Percentiles rank a stretch among this genome's conserved stretches.
Evolutionary conservation across 2,329 filamentous ascomycete species (phyloP).

Genomic region (Ceratocystis alfenasii): DNA sequence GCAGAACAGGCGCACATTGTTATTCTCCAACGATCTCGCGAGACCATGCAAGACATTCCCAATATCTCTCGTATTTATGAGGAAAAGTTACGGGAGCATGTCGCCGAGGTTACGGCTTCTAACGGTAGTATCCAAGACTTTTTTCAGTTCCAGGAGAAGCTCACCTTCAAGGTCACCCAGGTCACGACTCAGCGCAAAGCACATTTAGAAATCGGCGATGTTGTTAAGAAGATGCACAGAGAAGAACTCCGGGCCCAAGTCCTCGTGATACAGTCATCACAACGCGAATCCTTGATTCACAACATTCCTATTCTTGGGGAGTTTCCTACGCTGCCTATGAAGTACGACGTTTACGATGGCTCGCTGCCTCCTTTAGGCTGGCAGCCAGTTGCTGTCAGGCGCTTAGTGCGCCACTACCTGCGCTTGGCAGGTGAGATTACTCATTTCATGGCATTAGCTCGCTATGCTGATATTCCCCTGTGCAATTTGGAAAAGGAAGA

Average conservation of each 20-base stretch:
- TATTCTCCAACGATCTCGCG: conserved; percentile 71
- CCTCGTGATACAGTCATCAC: conserved; percentile 82
- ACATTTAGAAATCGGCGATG: conserved; percentile 73
- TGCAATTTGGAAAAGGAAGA: conserved; percentile 94
- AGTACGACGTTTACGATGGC: conserved; percentile 71
- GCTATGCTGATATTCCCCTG: conserved; percentile 86
- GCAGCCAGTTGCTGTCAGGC: conserved; percentile 78
- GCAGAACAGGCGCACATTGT: conserved; percentile 72
- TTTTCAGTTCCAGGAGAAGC: conserved; percentile 74
- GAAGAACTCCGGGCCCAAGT: conserved; percentile 72
- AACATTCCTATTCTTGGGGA: conserved; percentile 76
- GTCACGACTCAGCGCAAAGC: conserved; percentile 85
- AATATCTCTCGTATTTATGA: conserved; percentile 82
- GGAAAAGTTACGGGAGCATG: conserved; percentile 56
- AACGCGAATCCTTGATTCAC: conserved; percentile 66
- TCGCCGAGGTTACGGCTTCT: conserved; percentile 54
- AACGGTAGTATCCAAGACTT: conserved; percentile 56
- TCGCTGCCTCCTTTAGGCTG: conserved; percentile 84
- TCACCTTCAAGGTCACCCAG: conserved; percentile 76
- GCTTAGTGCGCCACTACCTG: conserved; percentile 79
- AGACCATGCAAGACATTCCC: conserved; percentile 68
- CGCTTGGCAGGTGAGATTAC: conserved; percentile 86
- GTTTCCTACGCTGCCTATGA: conserved; percentile 70
- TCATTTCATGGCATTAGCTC: conserved; percentile 73
- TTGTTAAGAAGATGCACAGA: conserved; percentile 79